Conservation (phyloP, 495 filamentous ascomycete species). For the Penicillium steckii region DNA sequence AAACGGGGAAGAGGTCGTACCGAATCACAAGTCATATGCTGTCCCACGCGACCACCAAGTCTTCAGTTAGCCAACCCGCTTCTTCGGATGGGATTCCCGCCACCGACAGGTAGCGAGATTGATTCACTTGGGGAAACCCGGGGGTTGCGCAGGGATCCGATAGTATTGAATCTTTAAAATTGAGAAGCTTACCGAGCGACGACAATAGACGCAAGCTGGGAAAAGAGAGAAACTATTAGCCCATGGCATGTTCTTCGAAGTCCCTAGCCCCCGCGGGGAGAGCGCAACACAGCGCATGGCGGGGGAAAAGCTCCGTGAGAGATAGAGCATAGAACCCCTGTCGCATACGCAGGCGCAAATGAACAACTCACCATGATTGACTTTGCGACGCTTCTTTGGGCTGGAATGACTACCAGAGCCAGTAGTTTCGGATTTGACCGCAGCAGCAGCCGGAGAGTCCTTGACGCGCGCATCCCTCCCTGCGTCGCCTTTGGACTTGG, state of each 20-base stretch:
- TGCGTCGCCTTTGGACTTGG: constrained; percentile 25
- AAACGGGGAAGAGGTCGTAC: constrained; percentile 59
- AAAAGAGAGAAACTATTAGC: constrained; percentile 28
- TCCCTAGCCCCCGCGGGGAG: too few relatives aligned
- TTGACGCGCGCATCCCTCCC: constrained; percentile 32
- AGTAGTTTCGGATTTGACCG: constrained; percentile 38
- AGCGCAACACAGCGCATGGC: too few relatives aligned
- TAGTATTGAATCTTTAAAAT: background rate
- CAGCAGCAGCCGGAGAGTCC: constrained; percentile 31
- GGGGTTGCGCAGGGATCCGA: background rate
- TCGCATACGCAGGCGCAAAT: constrained; percentile 17
- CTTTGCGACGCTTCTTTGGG: constrained; percentile 96
- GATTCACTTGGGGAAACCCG: constrained; percentile 1
- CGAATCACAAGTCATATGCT: constrained; percentile 99
- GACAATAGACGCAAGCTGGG: constrained; percentile 96
- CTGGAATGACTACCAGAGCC: constrained; percentile 49
- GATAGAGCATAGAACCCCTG: constrained; percentile 20
- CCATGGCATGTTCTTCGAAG: constrained; percentile 28
- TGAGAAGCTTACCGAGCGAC: constrained; percentile 83
- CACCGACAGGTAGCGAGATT: too few relatives aligned
- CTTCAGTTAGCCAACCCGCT: constrained; percentile 34
- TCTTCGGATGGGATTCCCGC: background rate
- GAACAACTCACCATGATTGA: constrained; percentile 90
- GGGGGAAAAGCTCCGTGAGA: too few relatives aligned
- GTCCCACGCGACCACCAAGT: constrained; percentile 42